phyloP scores from a whole-genome alignment of 805 yeast species.

The Pichia nanzhaoensis region DNA sequence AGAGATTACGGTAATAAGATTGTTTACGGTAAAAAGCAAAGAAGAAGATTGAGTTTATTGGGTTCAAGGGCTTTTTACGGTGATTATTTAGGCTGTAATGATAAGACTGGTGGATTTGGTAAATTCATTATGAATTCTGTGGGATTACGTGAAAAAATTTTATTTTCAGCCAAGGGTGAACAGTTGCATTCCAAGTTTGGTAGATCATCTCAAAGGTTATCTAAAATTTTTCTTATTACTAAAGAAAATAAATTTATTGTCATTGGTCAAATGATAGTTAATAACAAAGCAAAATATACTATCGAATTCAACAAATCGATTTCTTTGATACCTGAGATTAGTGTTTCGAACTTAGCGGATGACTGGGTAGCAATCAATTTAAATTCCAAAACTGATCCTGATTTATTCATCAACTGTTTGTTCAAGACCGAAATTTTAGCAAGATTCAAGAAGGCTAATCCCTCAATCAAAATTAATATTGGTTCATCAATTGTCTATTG shows the following conservation, averaged over 20 bases:
- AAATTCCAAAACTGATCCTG: constrained; percentile 56
- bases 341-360: constrained; percentile 73
- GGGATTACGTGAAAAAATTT: constrained; percentile 62
- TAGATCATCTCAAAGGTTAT: constrained; percentile 74
- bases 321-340: constrained; percentile 50
- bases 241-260: constrained; percentile 52
- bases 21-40: constrained; percentile 71
- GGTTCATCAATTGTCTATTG: constrained; percentile 73
- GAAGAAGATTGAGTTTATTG: constrained; percentile 79
- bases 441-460: constrained; percentile 57
- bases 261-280: constrained; percentile 63
- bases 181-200: constrained; percentile 82
- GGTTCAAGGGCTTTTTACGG: constrained; percentile 91
- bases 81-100: constrained; percentile 87
- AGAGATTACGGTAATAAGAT: constrained; percentile 77
- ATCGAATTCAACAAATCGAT: constrained; percentile 62
- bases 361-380: constrained; percentile 81
- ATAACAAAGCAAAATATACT: constrained; percentile 45
- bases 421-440: constrained; percentile 88
- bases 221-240: constrained; percentile 69
- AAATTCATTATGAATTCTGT: constrained; percentile 62
- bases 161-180: constrained; percentile 80
- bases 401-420: constrained; percentile 68
- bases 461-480: constrained; percentile 53
- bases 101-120: constrained; percentile 63